Evolutionary conservation across 345 rosid species (phyloP).

Genomic region (Citrus glauca): DNA sequence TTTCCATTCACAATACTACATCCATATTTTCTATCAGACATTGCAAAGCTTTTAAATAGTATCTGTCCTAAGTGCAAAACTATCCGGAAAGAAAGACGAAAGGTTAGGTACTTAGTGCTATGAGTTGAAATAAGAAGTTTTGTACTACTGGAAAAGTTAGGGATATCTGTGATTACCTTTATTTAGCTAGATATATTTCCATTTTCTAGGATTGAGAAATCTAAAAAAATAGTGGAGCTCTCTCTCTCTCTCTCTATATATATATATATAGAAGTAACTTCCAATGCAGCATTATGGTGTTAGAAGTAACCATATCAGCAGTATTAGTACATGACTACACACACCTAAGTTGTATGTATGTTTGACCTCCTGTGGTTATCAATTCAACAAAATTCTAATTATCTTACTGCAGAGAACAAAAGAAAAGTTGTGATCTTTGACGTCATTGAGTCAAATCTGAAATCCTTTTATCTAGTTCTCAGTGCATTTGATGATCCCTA

Average conservation of each 20-base stretch:
- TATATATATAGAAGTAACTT: background rate
- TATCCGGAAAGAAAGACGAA: constrained; percentile 41
- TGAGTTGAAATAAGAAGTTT: constrained; percentile 8
- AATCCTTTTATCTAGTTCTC: background rate
- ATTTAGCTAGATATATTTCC: background rate
- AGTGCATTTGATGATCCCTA: background rate
- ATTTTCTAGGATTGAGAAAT: constrained; percentile 4
- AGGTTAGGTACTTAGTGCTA: constrained; percentile 45
- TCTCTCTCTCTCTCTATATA: background rate
- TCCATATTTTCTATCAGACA: constrained; percentile 71
- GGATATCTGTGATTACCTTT: background rate
- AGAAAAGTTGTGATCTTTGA: background rate
- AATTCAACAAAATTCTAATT: background rate
- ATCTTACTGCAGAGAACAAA: background rate
- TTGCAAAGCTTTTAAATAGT: constrained; percentile 59
- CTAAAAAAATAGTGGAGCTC: background rate
- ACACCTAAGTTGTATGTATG: background rate
- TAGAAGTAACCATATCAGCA: background rate
- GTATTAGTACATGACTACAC: background rate
- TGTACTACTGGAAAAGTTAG: background rate
- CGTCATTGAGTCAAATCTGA: background rate
- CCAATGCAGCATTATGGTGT: background rate
- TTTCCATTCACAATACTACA: constrained; percentile 51
- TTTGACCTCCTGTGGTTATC: background rate
- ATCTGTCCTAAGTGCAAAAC: constrained; percentile 89